A percentile compares a stretch with the other conserved stretches of the same genome.
phyloP scores from a whole-genome alignment of 768 basidiomycete genomes.

The Pleurotus tuoliensis region DNA sequence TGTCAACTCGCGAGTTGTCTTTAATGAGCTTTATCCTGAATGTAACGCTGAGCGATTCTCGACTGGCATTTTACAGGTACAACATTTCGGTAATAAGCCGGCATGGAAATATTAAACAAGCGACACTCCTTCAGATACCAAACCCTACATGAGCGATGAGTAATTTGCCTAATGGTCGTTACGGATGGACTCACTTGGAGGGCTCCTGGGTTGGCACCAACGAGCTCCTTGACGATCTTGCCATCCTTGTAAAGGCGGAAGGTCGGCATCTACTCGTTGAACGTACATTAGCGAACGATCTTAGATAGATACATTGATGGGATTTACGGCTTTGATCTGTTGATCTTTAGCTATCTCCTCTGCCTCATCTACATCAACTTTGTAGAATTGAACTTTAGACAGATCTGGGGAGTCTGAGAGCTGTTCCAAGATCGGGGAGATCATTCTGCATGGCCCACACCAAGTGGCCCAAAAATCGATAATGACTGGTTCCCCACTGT shows the following conservation, averaged over 20 bases:
- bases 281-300: too few species aligned
- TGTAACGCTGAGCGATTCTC: too few species aligned
- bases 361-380: constrained; percentile 51
- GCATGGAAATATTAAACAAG: too few species aligned
- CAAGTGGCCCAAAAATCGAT: constrained; percentile 79
- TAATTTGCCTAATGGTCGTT: too few species aligned
- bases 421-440: constrained; percentile 65
- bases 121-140: too few species aligned
- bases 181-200: constrained; percentile 33
- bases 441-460: constrained; percentile 69
- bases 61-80: too few species aligned
- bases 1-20: neutral
- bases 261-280: constrained; percentile 25
- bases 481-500: constrained; percentile 41
- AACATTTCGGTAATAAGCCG: too few species aligned
- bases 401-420: constrained; percentile 26
- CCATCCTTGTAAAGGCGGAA: constrained; percentile 37
- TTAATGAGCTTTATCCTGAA: too few species aligned
- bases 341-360: constrained; percentile 50
- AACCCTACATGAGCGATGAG: too few species aligned
- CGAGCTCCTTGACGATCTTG: constrained; percentile 29
- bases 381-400: constrained; percentile 53
- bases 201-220: constrained; percentile 42
- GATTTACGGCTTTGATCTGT: constrained; percentile 56
- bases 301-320: neutral